phyloP scores from a whole-genome alignment of 2,329 filamentous ascomycete species.

The Aspergillus flavus region DNA sequence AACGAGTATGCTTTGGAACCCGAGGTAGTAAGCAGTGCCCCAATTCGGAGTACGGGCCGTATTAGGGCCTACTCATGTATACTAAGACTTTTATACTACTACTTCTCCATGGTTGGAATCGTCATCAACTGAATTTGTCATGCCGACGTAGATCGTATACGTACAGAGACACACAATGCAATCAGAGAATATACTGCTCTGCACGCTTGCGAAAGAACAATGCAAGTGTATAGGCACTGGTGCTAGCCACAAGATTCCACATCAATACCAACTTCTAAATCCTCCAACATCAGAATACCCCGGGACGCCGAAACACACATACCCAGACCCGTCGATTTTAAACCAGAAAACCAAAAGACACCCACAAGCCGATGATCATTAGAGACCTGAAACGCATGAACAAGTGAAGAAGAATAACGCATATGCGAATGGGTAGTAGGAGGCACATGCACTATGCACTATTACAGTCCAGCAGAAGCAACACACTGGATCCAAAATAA shows the following conservation, averaged over 20 bases:
- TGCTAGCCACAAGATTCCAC: conserved; percentile 17
- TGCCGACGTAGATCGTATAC: conserved; percentile 28
- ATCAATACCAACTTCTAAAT: conserved; percentile 24
- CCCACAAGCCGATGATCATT: conserved; percentile 13
- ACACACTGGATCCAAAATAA: conserved; percentile 10
- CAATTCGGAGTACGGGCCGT: background rate
- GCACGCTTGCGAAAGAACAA: conserved; percentile 1
- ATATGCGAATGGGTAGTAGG: conserved; percentile 25
- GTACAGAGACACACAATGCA: conserved; percentile 20
- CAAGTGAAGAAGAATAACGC: conserved; percentile 9
- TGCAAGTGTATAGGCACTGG: conserved; percentile 4
- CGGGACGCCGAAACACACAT: conserved; percentile 32
- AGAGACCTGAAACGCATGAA: conserved; percentile 22
- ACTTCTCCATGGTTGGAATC: background rate
- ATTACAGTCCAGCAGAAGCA: conserved; percentile 17
- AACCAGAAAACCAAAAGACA: conserved; percentile 25
- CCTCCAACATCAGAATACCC: conserved; percentile 24
- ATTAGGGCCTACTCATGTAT: background rate
- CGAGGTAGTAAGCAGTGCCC: background rate
- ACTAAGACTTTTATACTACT: background rate
- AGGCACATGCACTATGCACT: conserved; percentile 18
- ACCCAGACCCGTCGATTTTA: conserved; percentile 25
- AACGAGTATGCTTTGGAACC: background rate
- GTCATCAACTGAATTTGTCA: conserved; percentile 26
- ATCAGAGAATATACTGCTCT: conserved; percentile 14